A percentile compares a stretch with the other conserved stretches of the same genome.
Evolutionary conservation across 140 eudicot species (phyloP).

Genomic region (Senecio squalidus): DNA sequence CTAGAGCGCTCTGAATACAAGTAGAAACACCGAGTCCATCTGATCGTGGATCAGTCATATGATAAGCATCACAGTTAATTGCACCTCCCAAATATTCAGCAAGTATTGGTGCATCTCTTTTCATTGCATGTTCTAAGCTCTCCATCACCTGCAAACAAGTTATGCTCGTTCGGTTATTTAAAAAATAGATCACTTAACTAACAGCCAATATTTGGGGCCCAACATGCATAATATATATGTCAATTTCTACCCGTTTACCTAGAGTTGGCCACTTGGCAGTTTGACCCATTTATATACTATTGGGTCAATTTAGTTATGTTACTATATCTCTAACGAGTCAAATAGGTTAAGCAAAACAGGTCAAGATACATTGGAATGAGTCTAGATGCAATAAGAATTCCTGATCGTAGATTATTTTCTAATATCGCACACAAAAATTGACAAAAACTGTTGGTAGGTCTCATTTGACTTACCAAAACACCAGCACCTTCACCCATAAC

Average conservation of each 20-base stretch:
- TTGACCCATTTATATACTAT: neutral
- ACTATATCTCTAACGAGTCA: neutral
- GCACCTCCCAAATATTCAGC: conserved; percentile 98
- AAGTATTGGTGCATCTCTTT: conserved; percentile 75
- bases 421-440: neutral
- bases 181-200: neutral
- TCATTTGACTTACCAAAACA: conserved; percentile 67
- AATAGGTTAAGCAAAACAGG: neutral
- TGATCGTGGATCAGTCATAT: conserved; percentile 72
- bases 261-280: neutral
- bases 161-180: neutral
- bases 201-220: neutral
- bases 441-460: neutral
- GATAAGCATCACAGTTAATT: conserved; percentile 93
- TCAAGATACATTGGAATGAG: neutral
- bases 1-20: conserved; percentile 63
- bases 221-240: neutral
- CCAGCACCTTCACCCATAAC: conserved; percentile 99
- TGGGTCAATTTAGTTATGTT: neutral
- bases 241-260: too few relatives aligned
- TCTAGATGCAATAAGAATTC: neutral
- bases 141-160: conserved; percentile 74
- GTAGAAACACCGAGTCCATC: conserved; percentile 98
- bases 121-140: conserved; percentile 97
- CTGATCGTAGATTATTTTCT: neutral